Base-by-base conservation (phyloP, 129 eudicot species). In the Solidago caesia region DNA sequence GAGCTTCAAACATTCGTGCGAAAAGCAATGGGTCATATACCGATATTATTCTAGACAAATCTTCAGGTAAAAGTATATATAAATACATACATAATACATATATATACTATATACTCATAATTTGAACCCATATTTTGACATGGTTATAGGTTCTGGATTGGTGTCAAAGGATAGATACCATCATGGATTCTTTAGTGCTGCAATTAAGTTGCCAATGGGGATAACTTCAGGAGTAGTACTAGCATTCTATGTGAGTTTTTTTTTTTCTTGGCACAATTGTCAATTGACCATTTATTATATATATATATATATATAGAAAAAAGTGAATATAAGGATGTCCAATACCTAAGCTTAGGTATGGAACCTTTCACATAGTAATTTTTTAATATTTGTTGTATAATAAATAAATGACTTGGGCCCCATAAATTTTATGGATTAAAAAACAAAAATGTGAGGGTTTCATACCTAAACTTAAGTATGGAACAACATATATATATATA, bases 101-200 rank as follows among this genome's bases (percentile, higher is more conserved):
- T 33, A 33, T 33, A 33, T 33, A 33, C 3, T 33, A 3, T 33
- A 3, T 33, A 71, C 47, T 10, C 7, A 39, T 51, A 62, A 51
- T 5, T 51, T 10, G n/a, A 4, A 8, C 45, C 63, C 44, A 5
- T 49, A 75, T 8, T 12, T 14, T 21, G 63, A 44, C 80, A 73
- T 44, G 46, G 67, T 8, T 45, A 44, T 75, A 92, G 98, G 98
- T 11, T 88, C 97, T 29, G 98, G 98, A 49, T 78, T 94, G 78
- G 81, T 79, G n/a, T 90, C 99, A n/a, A 94, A 82, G 82, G 87
- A 87, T 48, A 82, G 70, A 59, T 90, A 87, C 77, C 58, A 85
- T 61, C 82, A 90, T 83, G 99, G 99, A 49, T 94, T 94, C 79
- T 94, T 94, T 85, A 94, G 88, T 82, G 90, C 85, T 56, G 96